Evolutionary conservation across 176 grass and related monocot species (phyloP), one percentile per base, ranked within the genome.

Genomic region (Dactylis glomerata): DNA sequence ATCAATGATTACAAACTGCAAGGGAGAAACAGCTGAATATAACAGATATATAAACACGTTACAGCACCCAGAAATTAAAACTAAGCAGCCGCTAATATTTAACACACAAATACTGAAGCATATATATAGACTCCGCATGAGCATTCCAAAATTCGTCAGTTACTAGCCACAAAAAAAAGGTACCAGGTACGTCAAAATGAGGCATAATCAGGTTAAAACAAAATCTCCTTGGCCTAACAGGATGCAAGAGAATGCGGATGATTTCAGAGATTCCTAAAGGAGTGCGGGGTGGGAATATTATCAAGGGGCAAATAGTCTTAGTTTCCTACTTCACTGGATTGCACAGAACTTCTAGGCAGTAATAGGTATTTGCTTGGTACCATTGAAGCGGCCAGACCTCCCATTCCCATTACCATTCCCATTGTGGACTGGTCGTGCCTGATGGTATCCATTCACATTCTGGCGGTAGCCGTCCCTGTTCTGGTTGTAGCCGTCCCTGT

Each of bases 331-430:
- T 27, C 68, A 8, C 61, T 47, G 79, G 73, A 57, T 46, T 88
- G 63, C 73, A 82, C 24, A 55, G 44, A 24, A 16, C 23, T 6
- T 41, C 61, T 89, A 92, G 23, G 59, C 75, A 13, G 74, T 6
- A 64, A 55, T 74, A 0, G 59, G 50, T 33, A 49, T 44, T 81
- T 92, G 83, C 19, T 10, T 84, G 11, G 80, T 75, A 5, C 87
- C 84, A 77, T 79, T 86, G 63, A 36, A 28, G 74, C 65, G 73
- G 27, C 30, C 68, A 46, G 78, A 15, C 55, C 82, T 58, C 14
- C 19, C 87, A 75, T 89, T 80, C 31, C 31, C 15, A 22, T 47
- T 49, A 1, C 58, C 51, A 8, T 62, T 80, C 27, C 17, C 20
- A 1, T 62, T 75, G 28, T 47, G 40, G 12, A 41, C 14, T 19